A percentile compares a stretch with the other conserved stretches of the same genome.
Conservation (phyloP, 2,329 filamentous ascomycete species). For the Fonsecaea monophora region DNA sequence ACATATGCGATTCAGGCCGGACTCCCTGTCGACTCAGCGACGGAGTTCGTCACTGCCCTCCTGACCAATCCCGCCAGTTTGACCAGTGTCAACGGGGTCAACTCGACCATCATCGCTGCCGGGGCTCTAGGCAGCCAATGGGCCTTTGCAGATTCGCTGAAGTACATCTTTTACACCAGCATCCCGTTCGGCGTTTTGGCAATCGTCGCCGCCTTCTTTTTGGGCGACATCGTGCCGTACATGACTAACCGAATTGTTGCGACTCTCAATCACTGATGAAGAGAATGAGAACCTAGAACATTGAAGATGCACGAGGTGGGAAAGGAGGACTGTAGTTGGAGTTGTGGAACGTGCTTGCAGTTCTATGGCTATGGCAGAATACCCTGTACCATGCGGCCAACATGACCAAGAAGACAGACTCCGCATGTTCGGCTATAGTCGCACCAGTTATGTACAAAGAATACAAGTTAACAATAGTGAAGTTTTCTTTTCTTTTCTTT, state of each 20-base stretch:
- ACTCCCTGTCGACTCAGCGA: slow-evolving; percentile 4
- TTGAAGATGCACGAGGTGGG: too few species aligned
- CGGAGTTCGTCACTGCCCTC: slow-evolving; percentile 16
- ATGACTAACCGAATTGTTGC: slow-evolving; percentile 33
- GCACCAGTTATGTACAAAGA: too few species aligned
- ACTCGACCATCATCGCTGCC: slow-evolving; percentile 20
- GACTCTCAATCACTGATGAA: slow-evolving; percentile 11
- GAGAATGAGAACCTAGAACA: too few species aligned
- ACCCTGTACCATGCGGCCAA: too few species aligned
- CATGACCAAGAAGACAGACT: too few species aligned
- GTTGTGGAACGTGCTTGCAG: too few species aligned
- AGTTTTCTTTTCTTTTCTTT: too few species aligned
- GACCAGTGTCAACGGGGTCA: slow-evolving; percentile 19
- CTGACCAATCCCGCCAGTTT: slow-evolving; percentile 21
- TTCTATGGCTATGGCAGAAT: too few species aligned
- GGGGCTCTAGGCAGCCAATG: slow-evolving; percentile 23
- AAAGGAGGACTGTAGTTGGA: too few species aligned
- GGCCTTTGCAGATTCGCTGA: slow-evolving; percentile 27
- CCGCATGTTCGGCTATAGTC: too few species aligned
- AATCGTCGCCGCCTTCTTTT: slow-evolving; percentile 25
- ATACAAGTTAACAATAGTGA: too few species aligned
- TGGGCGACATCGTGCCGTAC: slow-evolving; percentile 26
- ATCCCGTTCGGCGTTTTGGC: slow-evolving; percentile 30
- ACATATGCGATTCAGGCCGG: slow-evolving; percentile 20
- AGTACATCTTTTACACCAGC: slow-evolving; percentile 24